Evolutionary conservation across 768 basidiomycete species (phyloP).

Genomic region (Coprinopsis sp.): DNA sequence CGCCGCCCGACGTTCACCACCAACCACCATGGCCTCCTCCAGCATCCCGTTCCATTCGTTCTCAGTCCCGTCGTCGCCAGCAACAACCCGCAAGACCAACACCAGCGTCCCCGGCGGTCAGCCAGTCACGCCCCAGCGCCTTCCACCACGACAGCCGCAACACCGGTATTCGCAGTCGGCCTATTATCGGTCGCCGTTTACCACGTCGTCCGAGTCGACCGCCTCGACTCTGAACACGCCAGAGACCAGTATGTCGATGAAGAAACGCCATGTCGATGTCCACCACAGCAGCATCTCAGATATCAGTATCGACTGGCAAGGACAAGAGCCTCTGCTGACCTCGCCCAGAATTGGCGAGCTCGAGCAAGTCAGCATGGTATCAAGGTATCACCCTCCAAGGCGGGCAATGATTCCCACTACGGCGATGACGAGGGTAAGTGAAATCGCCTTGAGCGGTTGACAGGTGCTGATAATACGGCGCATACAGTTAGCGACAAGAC

Average conservation of each 20-base stretch:
- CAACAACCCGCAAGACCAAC: slow-evolving; percentile 33
- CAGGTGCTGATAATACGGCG: slow-evolving; percentile 29
- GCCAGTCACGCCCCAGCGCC: slow-evolving; percentile 66
- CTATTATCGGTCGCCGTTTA: slow-evolving; percentile 51
- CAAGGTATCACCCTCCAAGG: slow-evolving; percentile 47
- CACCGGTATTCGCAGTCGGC: slow-evolving; percentile 42
- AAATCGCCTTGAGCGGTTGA: slow-evolving; percentile 14
- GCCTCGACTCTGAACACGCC: slow-evolving; percentile 60
- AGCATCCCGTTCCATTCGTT: slow-evolving; percentile 21
- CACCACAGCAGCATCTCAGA: slow-evolving; percentile 19
- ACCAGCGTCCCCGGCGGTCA: slow-evolving; percentile 22
- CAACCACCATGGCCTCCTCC: slow-evolving; percentile 10
- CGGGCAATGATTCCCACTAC: slow-evolving; percentile 42
- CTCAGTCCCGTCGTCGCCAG: slow-evolving; percentile 46
- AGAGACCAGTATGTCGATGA: slow-evolving; percentile 35
- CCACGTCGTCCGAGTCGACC: slow-evolving; percentile 57
- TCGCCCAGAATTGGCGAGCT: slow-evolving; percentile 67
- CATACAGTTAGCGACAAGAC: slow-evolving; percentile 51
- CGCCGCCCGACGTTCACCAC: no score
- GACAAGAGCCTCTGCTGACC: slow-evolving; percentile 54
- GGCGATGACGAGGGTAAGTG: slow-evolving; percentile 43
- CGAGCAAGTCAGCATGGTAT: slow-evolving; percentile 70
- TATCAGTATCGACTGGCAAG: slow-evolving; percentile 19
- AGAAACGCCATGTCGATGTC: slow-evolving; percentile 40
- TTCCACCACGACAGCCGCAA: slow-evolving; percentile 32